These are phyloP conservation scores for Phytophthora fragariaefolia DNA, from an alignment of 352 stramenopile species.

Conservation along the genomic window DNA sequence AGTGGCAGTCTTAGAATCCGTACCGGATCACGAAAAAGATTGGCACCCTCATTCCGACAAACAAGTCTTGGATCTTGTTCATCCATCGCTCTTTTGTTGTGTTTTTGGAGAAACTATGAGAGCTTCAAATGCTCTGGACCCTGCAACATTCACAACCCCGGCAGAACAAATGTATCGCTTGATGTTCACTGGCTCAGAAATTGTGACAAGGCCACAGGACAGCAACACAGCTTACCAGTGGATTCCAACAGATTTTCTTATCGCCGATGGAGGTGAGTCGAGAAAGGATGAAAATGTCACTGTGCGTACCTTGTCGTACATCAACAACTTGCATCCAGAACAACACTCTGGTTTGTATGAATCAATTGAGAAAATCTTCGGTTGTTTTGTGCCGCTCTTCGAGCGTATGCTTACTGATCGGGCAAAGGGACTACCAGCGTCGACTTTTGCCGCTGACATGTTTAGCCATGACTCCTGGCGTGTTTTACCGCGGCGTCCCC, in stretches of 20 bases:
- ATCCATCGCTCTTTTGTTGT: slow-evolving; percentile 68
- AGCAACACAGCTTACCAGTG: slow-evolving; percentile 45
- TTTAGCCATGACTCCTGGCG: slow-evolving; percentile 19
- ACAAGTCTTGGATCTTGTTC: slow-evolving; percentile 63
- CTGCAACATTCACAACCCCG: not conserved
- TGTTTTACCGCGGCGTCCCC: slow-evolving; percentile 17
- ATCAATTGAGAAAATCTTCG: slow-evolving; percentile 40
- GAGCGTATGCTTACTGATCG: slow-evolving; percentile 29
- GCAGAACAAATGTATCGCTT: slow-evolving; percentile 42
- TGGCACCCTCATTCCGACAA: slow-evolving; percentile 61
- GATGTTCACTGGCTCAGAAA: slow-evolving; percentile 24
- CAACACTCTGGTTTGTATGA: slow-evolving; percentile 38
- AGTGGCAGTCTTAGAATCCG: slow-evolving; percentile 41
- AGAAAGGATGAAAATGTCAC: not conserved
- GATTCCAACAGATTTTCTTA: slow-evolving; percentile 48
- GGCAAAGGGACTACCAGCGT: not conserved
- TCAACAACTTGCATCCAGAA: slow-evolving; percentile 60
- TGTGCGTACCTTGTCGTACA: slow-evolving; percentile 46
- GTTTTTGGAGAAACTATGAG: slow-evolving; percentile 45
- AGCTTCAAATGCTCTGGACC: not conserved
- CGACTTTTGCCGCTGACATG: slow-evolving; percentile 6
- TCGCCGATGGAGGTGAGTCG: slow-evolving; percentile 17
- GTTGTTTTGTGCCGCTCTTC: slow-evolving; percentile 48
- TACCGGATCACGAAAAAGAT: slow-evolving; percentile 51
- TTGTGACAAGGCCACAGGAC: slow-evolving; percentile 15